Evolutionary conservation across 2,329 filamentous ascomycete genomes (phyloP), one percentile per base, ranked within the genome.

Genomic region (Teratosphaeria pseudoeucalypti): DNA sequence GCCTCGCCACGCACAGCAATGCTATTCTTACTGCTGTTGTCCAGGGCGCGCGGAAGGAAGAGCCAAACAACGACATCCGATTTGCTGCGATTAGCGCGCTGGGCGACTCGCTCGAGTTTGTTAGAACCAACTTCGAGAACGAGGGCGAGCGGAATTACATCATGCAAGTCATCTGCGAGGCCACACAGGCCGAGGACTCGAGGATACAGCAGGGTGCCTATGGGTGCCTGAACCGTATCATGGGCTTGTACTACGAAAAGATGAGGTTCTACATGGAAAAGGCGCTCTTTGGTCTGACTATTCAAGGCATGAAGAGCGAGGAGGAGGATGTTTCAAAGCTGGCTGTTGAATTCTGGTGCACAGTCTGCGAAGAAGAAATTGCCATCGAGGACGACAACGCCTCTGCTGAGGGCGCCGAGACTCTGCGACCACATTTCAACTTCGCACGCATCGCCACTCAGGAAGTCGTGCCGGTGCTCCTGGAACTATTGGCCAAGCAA

Each of bases 241-340:
- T 99, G 94, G 89, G 84, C 62, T 84, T 96, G 64, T 99, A 99
- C 82, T 99, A 99, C 75, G 94, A 99, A 71, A 95, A 96, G 79
- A 99, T 99, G 94, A 88, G 92, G 70, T 99, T 96, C 78, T 99
- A 99, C 80, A 99, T 99, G 94, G 94, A 99, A 82, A 97, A 97
- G 84, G 94, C 94, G 39, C 83, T 99, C 52, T 99, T 99, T 70
- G 94, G 94, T 60, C 82, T 99, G 49, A 99, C 94, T 47, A 96
- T 99, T 64, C 86, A 96, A 73, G 94, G 94, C 67, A 99, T 99
- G 94, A 96, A 96, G 84, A 95, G 86, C 69, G 87, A 92, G 7
- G 94, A 99, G 68, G 94, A 99, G 76, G 94, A 99, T 73, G 94
- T 99, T 58, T 89, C 94, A 63, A 99, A 99, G 82, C 82, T 99